phyloP scores from a whole-genome alignment of 2,329 filamentous ascomycete genomes.

The Cercospora beticola region DNA sequence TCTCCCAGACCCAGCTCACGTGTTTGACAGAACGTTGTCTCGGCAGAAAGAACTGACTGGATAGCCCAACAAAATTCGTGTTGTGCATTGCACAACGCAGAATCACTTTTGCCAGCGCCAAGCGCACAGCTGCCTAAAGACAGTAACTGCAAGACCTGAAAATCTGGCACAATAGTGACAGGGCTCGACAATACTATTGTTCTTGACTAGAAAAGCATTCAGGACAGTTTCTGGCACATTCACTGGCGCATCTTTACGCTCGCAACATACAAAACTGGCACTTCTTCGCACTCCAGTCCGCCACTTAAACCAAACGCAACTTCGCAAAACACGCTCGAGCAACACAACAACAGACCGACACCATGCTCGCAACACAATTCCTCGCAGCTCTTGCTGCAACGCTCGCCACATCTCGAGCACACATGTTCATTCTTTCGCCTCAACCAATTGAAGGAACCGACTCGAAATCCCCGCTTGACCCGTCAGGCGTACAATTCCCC shows the following conservation, averaged over 20 bases:
- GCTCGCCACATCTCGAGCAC: conserved; percentile 50
- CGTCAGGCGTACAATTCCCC: conserved; percentile 68
- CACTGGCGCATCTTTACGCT: neutral
- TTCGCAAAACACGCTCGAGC: neutral
- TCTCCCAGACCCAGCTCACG: neutral
- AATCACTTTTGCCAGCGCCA: neutral
- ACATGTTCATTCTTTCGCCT: conserved; percentile 73
- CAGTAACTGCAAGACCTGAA: neutral
- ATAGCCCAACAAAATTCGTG: neutral
- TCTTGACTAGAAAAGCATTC: neutral
- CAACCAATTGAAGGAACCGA: conserved; percentile 55
- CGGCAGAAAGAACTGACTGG: neutral
- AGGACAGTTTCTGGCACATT: neutral
- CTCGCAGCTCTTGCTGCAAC: neutral
- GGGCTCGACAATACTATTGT: neutral
- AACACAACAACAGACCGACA: neutral
- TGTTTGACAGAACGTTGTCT: neutral
- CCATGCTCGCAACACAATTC: neutral
- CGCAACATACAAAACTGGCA: neutral
- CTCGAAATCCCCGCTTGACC: conserved; percentile 64
- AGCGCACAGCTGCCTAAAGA: neutral
- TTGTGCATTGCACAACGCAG: neutral
- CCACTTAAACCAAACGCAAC: neutral
- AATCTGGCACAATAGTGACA: neutral
- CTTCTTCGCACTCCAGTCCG: neutral